Evolutionary conservation across 2,329 filamentous ascomycete genomes (phyloP).

Genomic region (Stagonosporopsis cucurbitacearum): DNA sequence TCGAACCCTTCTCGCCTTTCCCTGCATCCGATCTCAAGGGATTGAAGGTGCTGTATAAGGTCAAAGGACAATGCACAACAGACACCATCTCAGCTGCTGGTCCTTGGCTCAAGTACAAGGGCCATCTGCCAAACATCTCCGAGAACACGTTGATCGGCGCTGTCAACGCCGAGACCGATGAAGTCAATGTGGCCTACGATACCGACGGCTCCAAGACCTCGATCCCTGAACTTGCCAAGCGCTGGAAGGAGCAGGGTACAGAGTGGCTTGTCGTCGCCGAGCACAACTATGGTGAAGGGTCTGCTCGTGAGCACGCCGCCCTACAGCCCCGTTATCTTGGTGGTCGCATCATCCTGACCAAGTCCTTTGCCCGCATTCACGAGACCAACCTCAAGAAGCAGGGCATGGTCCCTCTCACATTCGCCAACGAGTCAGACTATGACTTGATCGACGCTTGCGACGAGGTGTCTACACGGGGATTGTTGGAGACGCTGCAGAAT

Average conservation of each 20-base stretch:
- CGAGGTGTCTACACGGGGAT: conserved; percentile 78
- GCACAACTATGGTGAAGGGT: conserved; percentile 78
- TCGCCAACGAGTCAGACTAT: conserved; percentile 87
- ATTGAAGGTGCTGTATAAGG: conserved; percentile 90
- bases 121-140: conserved; percentile 95
- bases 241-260: conserved; percentile 67
- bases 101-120: conserved; percentile 99
- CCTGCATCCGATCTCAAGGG: conserved; percentile 75
- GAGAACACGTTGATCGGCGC: conserved; percentile 66
- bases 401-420: conserved; percentile 92
- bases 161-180: conserved; percentile 12
- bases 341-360: conserved; percentile 80
- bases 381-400: conserved; percentile 98
- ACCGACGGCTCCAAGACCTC: conserved; percentile 74
- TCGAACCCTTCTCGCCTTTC: conserved; percentile 90
- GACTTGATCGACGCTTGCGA: conserved; percentile 84
- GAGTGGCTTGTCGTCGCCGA: conserved; percentile 13
- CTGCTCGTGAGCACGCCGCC: conserved; percentile 86
- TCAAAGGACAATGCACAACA: conserved; percentile 97
- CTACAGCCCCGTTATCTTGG: conserved; percentile 91
- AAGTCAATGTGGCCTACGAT: conserved; percentile 74
- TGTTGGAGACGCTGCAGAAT: conserved; percentile 79
- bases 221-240: conserved; percentile 85
- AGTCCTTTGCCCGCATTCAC: conserved; percentile 90
- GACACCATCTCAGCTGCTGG: conserved; percentile 98